A percentile compares a stretch with the other conserved stretches of the same genome.
Conservation (phyloP, 371 early-diverging fungal species). For the Rhizopus delemar region DNA sequence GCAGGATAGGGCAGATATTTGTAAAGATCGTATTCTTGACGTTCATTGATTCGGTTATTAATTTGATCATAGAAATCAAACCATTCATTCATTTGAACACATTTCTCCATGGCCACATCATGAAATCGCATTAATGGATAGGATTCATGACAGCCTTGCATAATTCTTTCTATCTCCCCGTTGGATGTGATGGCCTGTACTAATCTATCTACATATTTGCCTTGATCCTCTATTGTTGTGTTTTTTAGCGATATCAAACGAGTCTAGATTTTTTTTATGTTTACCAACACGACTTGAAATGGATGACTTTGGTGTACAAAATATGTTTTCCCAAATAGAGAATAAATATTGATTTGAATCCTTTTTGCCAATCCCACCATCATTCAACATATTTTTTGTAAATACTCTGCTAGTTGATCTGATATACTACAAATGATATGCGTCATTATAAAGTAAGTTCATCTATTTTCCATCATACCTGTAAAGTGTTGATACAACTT, state of each 20-base stretch:
- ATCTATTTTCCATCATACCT: slow-evolving; percentile 53
- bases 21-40: slow-evolving; percentile 54
- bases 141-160: slow-evolving; percentile 92
- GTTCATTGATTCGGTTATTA: slow-evolving; percentile 48
- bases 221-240: slow-evolving; percentile 16
- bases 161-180: slow-evolving; percentile 82
- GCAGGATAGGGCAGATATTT: slow-evolving; percentile 75
- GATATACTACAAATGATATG: slow-evolving; percentile 32
- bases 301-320: slow-evolving; percentile 43
- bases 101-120: slow-evolving; percentile 71
- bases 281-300: slow-evolving; percentile 21
- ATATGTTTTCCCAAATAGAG: slow-evolving; percentile 79
- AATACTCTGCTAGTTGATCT: slow-evolving; percentile 43
- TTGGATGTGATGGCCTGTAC: slow-evolving; percentile 56
- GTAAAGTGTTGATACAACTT: slow-evolving; percentile 84
- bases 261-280: neutral
- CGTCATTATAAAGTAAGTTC: neutral
- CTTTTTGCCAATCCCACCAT: slow-evolving; percentile 72
- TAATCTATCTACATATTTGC: slow-evolving; percentile 55
- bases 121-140: slow-evolving; percentile 77
- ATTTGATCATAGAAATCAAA: slow-evolving; percentile 80
- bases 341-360: slow-evolving; percentile 80
- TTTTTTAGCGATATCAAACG: neutral
- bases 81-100: slow-evolving; percentile 74
- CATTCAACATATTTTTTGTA: slow-evolving; percentile 59